phyloP scores from a whole-genome alignment of 2,329 filamentous ascomycete genomes.

The Aureobasidium sp. region DNA sequence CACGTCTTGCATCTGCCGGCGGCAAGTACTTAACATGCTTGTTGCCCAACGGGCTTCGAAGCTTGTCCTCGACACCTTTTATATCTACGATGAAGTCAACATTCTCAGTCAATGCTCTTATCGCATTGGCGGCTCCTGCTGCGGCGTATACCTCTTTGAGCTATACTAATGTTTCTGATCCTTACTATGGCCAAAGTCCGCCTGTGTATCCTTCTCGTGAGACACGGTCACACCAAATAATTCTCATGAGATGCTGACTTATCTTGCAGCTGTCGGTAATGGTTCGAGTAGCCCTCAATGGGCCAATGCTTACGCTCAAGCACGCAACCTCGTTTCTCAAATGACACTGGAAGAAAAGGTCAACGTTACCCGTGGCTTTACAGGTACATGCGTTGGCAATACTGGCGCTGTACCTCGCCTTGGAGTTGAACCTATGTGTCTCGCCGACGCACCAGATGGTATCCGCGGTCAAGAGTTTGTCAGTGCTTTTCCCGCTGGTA shows the following conservation, averaged over 20 bases:
- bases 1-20: background rate
- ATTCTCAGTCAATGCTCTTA: background rate
- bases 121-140: conserved; percentile 6
- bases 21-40: conserved; percentile 2
- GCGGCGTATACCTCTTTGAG: conserved; percentile 18
- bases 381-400: conserved; percentile 72
- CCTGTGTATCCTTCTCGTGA: conserved; percentile 34
- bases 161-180: conserved; percentile 23
- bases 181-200: conserved; percentile 32
- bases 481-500: conserved; percentile 83
- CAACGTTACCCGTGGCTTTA: conserved; percentile 34
- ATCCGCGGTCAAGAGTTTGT: conserved; percentile 78
- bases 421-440: conserved; percentile 76
- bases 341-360: conserved; percentile 39
- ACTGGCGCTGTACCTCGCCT: conserved; percentile 76
- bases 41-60: background rate
- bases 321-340: conserved; percentile 33
- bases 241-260: background rate
- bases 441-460: conserved; percentile 77
- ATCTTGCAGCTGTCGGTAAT: conserved; percentile 24
- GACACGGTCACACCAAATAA: background rate
- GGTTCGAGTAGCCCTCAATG: conserved; percentile 25
- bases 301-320: conserved; percentile 34
- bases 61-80: background rate
- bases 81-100: background rate